These are phyloP conservation scores for Strobilomyces confusus DNA, from an alignment of 768 basidiomycete genomes.

Conservation along the genomic window DNA sequence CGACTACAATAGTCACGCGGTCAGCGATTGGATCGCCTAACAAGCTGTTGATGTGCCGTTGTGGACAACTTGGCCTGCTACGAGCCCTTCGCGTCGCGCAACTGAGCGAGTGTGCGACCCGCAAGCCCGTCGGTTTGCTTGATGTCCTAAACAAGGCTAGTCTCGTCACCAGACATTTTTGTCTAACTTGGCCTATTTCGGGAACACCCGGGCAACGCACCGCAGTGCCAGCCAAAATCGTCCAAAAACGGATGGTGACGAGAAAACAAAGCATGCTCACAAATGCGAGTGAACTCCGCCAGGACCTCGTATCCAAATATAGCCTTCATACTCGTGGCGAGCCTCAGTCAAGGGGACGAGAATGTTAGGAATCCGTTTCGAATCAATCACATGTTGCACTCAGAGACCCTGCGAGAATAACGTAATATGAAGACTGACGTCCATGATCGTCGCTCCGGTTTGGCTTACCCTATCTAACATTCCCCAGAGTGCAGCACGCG, in stretches of 20 bases:
- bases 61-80: conserved; percentile 84
- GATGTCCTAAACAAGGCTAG: conserved; percentile 73
- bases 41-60: conserved; percentile 60
- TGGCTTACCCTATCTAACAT: no score
- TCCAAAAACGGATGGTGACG: no score
- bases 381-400: conserved; percentile 87
- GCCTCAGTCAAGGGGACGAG: conserved; percentile 42
- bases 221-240: no score
- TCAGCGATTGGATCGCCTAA: conserved; percentile 62
- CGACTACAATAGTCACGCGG: conserved; percentile 59
- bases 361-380: conserved; percentile 62
- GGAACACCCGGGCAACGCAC: no score
- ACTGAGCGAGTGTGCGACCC: conserved; percentile 58
- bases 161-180: conserved; percentile 57
- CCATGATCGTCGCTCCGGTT: no score
- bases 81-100: conserved; percentile 76
- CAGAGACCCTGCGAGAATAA: no score
- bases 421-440: no score
- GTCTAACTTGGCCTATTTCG: no score
- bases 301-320: conserved; percentile 65
- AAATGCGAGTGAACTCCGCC: conserved; percentile 67
- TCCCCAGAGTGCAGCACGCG: no score
- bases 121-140: conserved; percentile 75
- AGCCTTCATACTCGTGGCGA: conserved; percentile 67
- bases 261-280: no score